A percentile compares a stretch with the other conserved stretches of the same genome.
These are phyloP conservation scores for Diplodia seriata DNA, from an alignment of 2,329 filamentous ascomycete species.

Conservation along the genomic window DNA sequence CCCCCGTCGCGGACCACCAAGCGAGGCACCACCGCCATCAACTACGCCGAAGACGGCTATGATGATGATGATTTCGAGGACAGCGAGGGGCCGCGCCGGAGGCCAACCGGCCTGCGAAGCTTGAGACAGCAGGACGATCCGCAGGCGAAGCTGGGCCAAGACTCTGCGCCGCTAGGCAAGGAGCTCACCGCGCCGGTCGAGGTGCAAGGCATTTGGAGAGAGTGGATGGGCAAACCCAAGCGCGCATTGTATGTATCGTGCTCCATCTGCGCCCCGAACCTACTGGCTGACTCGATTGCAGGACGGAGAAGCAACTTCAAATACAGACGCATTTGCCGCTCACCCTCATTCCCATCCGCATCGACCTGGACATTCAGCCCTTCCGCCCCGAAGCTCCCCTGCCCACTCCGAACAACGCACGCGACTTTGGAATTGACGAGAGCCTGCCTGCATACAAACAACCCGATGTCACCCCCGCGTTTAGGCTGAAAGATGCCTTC, in stretches of 20 bases:
- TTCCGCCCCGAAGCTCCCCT: constrained; percentile 72
- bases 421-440: constrained; percentile 69
- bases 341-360: constrained; percentile 92
- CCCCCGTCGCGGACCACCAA: constrained; percentile 88
- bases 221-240: constrained; percentile 86
- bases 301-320: constrained; percentile 67
- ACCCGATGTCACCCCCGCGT: constrained; percentile 81
- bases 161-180: constrained; percentile 80
- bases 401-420: constrained; percentile 66
- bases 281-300: constrained; percentile 5
- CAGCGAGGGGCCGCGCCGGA: constrained; percentile 70
- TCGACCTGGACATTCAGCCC: constrained; percentile 88
- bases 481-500: constrained; percentile 92
- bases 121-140: constrained; percentile 71
- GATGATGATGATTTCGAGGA: constrained; percentile 82
- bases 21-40: constrained; percentile 93
- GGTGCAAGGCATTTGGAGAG: constrained; percentile 88
- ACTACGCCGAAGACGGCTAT: constrained; percentile 96
- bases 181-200: constrained; percentile 80
- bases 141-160: constrained; percentile 67
- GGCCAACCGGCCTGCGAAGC: constrained; percentile 82
- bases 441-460: constrained; percentile 78
- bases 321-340: constrained; percentile 79
- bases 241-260: constrained; percentile 56
- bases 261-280: background rate